Conservation (phyloP, 495 filamentous ascomycete genomes). For the Annulohypoxylon nitens region DNA sequence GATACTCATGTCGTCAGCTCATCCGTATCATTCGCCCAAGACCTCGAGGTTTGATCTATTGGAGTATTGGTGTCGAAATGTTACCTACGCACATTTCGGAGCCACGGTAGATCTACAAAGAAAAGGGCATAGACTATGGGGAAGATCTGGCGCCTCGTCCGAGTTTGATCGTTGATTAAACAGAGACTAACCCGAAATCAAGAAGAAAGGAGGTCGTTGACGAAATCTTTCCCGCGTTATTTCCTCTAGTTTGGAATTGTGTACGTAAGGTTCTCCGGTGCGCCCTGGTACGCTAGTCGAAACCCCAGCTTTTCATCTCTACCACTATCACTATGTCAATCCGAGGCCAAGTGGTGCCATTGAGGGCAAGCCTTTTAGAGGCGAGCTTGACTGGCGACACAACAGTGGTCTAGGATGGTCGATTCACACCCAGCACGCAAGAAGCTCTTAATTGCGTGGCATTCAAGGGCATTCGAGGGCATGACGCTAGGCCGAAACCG, state of each 20-base stretch:
- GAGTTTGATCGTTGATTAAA: conserved; percentile 30
- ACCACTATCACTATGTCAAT: conserved; percentile 23
- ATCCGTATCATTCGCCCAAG: conserved; percentile 40
- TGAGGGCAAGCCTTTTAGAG: conserved; percentile 27
- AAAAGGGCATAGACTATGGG: conserved; percentile 26
- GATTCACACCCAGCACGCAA: conserved; percentile 35
- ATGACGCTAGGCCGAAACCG: conserved; percentile 44
- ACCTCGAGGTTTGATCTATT: conserved; percentile 24
- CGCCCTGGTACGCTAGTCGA: conserved; percentile 13
- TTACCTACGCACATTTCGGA: conserved; percentile 26
- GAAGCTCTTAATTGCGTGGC: conserved; percentile 38
- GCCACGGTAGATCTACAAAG: conserved; percentile 40
- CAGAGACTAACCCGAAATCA: conserved; percentile 4
- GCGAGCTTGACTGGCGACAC: conserved; percentile 40
- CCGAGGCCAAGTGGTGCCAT: conserved; percentile 42
- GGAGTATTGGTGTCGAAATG: conserved; percentile 22
- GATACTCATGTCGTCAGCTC: conserved; percentile 40
- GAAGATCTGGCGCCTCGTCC: conserved; percentile 31
- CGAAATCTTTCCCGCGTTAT: conserved; percentile 5
- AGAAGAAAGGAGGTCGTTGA: conserved; percentile 8
- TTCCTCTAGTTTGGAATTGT: conserved; percentile 20
- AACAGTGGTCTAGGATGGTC: conserved; percentile 47
- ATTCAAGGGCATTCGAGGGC: conserved; percentile 38
- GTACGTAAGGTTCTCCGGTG: not conserved
- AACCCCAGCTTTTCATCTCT: conserved; percentile 16